These are phyloP conservation scores for Phytophthora citricola DNA, from an alignment of 352 stramenopile genomes.

Conservation along the genomic window DNA sequence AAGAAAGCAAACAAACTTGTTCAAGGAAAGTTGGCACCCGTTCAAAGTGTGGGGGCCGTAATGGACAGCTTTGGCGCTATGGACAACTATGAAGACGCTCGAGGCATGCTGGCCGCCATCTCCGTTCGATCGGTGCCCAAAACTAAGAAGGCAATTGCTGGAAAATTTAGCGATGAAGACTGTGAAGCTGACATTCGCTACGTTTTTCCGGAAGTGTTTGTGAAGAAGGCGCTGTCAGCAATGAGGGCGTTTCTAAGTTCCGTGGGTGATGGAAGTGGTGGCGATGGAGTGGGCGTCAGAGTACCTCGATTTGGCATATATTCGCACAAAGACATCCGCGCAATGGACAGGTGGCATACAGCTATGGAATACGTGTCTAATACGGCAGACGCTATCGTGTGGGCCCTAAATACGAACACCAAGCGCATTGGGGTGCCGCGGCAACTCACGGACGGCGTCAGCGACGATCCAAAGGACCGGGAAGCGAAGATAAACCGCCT, in stretches of 20 bases:
- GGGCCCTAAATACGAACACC: not conserved
- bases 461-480: not conserved
- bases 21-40: too few relatives aligned
- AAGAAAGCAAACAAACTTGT: too few relatives aligned
- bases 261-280: not conserved
- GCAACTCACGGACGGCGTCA: not conserved
- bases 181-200: slow-evolving; percentile 1
- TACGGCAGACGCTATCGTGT: slow-evolving; percentile 3
- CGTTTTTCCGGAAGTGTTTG: slow-evolving; percentile 5
- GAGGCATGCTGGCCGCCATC: not conserved
- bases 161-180: slow-evolving; percentile 5
- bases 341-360: too few relatives aligned
- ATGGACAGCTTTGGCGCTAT: not conserved
- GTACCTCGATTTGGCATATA: not conserved
- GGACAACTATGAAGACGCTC: slow-evolving; percentile 4
- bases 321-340: too few relatives aligned
- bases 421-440: slow-evolving; percentile 1
- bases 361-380: not conserved
- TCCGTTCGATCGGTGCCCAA: not conserved
- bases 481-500: not conserved
- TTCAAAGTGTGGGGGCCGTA: too few relatives aligned
- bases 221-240: not conserved
- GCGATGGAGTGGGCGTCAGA: not conserved
- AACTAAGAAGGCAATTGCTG: slow-evolving; percentile 12
- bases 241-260: not conserved